Percentiles rank a stretch among this genome's conserved stretches.
Conservation (phyloP, 371 early-diverging fungal species). For the Dinochytrium kinnereticum region DNA sequence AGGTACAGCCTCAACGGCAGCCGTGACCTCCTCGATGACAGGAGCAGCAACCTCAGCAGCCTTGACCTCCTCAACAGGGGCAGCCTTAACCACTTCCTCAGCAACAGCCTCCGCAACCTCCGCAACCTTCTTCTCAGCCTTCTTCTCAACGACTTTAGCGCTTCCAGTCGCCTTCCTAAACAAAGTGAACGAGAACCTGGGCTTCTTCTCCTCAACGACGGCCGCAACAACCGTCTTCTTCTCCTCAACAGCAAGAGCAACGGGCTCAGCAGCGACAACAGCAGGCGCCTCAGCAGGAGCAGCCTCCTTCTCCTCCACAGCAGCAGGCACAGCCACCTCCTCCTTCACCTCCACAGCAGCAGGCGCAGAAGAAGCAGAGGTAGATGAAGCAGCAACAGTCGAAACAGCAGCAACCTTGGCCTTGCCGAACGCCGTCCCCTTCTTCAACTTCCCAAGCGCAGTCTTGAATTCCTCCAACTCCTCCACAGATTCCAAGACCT, state of each 20-base stretch:
- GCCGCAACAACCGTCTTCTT: neutral
- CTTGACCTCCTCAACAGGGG: slow-evolving; percentile 38
- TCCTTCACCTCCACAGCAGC: neutral
- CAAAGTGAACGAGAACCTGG: slow-evolving; percentile 15
- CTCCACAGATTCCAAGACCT: neutral
- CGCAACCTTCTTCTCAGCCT: neutral
- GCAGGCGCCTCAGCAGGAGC: slow-evolving; percentile 9
- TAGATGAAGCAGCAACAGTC: neutral
- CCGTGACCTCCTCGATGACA: slow-evolving; percentile 46
- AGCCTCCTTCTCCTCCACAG: slow-evolving; percentile 7
- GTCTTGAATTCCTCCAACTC: slow-evolving; percentile 4
- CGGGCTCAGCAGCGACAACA: neutral
- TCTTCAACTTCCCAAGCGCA: slow-evolving; percentile 1
- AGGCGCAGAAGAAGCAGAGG: neutral
- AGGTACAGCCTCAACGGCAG: slow-evolving; percentile 30
- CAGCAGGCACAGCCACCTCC: neutral
- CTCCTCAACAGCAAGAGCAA: neutral
- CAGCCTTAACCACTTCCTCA: neutral
- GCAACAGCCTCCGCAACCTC: slow-evolving; percentile 2
- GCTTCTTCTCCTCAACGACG: slow-evolving; percentile 23
- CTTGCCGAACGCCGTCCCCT: slow-evolving; percentile 22
- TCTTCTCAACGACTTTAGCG: neutral
- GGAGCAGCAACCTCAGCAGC: slow-evolving; percentile 15
- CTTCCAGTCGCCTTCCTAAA: neutral
- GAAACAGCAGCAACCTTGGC: slow-evolving; percentile 13